Evolutionary conservation across 306 rosid genomes (phyloP).

Genomic region (Bauhinia variegata): DNA sequence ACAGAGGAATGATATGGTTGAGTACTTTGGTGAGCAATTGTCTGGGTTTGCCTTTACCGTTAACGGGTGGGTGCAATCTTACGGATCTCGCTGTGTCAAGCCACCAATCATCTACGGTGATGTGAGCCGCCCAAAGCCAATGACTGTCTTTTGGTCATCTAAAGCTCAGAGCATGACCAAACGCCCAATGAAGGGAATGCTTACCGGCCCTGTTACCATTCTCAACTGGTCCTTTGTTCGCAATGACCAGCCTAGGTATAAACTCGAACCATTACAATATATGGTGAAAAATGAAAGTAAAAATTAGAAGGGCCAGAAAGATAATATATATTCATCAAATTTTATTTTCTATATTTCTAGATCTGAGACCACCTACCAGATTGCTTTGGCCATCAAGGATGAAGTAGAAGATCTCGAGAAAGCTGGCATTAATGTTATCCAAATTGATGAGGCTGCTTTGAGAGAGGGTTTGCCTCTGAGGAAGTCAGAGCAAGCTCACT

Average conservation of each 20-base stretch:
- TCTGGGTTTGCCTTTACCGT: conserved; percentile 87
- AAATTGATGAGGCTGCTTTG: conserved; percentile 93
- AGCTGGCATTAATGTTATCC: conserved; percentile 76
- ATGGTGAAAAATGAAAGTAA: not conserved
- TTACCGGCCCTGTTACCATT: conserved; percentile 95
- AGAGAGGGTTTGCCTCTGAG: conserved; percentile 86
- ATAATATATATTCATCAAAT: not conserved
- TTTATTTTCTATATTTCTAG: conserved; percentile 44
- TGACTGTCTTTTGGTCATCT: conserved; percentile 95
- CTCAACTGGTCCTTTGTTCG: conserved; percentile 96
- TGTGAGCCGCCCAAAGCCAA: conserved; percentile 93
- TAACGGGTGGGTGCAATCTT: conserved; percentile 97
- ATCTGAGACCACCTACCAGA: conserved; percentile 81
- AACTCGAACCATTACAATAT: conserved; percentile 3
- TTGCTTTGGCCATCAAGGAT: conserved; percentile 90
- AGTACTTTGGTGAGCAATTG: conserved; percentile 91
- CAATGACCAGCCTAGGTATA: conserved; percentile 83
- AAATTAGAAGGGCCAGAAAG: not conserved
- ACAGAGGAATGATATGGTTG: conserved; percentile 97
- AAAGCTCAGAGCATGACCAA: conserved; percentile 78
- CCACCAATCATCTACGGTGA: conserved; percentile 97
- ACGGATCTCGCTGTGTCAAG: conserved; percentile 95
- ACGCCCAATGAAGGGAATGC: conserved; percentile 99
- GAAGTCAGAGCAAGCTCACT: conserved; percentile 85
- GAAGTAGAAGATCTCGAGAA: conserved; percentile 94